Evolutionary conservation across 2,329 filamentous ascomycete species (phyloP), one percentile per base, ranked within the genome.

Genomic region (Paecilomyces dactylethromorphus): DNA sequence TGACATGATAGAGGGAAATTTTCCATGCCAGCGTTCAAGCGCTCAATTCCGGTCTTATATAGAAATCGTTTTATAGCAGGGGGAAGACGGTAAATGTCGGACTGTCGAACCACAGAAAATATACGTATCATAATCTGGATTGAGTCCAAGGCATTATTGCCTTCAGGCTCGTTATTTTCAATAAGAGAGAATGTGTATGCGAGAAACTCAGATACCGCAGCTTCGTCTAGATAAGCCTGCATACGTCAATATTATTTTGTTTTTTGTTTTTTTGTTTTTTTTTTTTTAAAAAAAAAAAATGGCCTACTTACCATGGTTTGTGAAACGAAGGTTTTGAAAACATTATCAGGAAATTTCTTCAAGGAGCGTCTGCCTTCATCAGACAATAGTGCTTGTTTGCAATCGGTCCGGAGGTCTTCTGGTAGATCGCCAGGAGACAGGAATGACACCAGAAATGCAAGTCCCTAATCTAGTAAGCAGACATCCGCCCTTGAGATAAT

Each of bases 241-340:
- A 52, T 1, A 12, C 18, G 29, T 71, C 59, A 70, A 61, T 22
- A 53, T 45, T 15, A 32, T 56, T 12, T 12, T 58, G 49, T 55
- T 5, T 56, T 10, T 35, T 3, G 29, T 55, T 45, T n/a, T n/a
- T n/a, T n/a, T n/a, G n/a, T n/a, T n/a, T n/a, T n/a, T n/a, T n/a
- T n/a, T n/a, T n/a, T n/a, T n/a, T n/a, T n/a, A n/a, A n/a, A n/a
- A n/a, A n/a, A n/a, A 6, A 18, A 7, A 1, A 24, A n/a, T 13
- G 8, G 18, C 6, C 21, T 21, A 58, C 76, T 72, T 24, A 79
- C 80, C 45, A 69, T 69, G 56, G 72, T 65, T 60, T 75, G 71
- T 56, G 75, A 69, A 26, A 78, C 62, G 15, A 77, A 59, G 0
- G 66, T 67, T 52, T 65, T 57, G 29, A 69, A 56, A 26, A 65